Conservation (phyloP, 805 yeast species). For the Myxozyma monticola region DNA sequence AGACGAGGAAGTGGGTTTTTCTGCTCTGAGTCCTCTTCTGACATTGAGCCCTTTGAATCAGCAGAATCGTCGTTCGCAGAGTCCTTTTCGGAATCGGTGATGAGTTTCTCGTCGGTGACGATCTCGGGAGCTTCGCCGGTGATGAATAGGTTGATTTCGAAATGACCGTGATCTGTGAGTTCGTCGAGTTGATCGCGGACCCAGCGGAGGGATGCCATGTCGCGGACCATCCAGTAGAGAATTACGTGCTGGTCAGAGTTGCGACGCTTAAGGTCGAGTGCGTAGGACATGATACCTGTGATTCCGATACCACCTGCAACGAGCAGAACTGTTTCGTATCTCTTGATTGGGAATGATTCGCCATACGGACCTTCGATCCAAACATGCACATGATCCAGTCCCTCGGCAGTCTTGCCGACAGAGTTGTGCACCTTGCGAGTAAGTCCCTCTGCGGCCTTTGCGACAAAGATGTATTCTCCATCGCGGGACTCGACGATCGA, state of each 20-base stretch:
- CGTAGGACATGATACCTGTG: conserved; percentile 56
- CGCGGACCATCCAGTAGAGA: conserved; percentile 30
- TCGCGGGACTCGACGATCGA: conserved; percentile 6
- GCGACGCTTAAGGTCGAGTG: conserved; percentile 34
- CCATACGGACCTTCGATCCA: conserved; percentile 67
- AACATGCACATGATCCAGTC: conserved; percentile 1
- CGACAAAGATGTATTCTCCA: conserved; percentile 13
- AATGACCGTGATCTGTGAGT: conserved; percentile 5
- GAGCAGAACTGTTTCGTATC: conserved; percentile 49
- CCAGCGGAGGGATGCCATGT: conserved; percentile 14
- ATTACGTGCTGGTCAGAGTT: conserved; percentile 20
- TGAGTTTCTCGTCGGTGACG: not conserved
- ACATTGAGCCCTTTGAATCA: too few species aligned
- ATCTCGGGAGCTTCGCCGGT: conserved; percentile 15
- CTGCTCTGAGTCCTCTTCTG: too few species aligned
- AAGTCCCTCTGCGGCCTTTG: conserved; percentile 4
- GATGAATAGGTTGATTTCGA: conserved; percentile 20
- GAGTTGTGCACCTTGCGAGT: conserved; percentile 7
- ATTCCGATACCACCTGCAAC: conserved; percentile 68
- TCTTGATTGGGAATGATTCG: conserved; percentile 47
- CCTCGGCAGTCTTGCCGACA: not conserved
- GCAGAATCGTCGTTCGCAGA: conserved; percentile 7
- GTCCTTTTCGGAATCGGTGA: not conserved
- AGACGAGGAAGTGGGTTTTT: conserved; percentile 1
- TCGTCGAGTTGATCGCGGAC: conserved; percentile 23